A percentile compares a stretch with the other conserved stretches of the same genome.
Evolutionary conservation across 2,329 filamentous ascomycete genomes (phyloP).

Genomic region (Curvularia verruculosa): DNA sequence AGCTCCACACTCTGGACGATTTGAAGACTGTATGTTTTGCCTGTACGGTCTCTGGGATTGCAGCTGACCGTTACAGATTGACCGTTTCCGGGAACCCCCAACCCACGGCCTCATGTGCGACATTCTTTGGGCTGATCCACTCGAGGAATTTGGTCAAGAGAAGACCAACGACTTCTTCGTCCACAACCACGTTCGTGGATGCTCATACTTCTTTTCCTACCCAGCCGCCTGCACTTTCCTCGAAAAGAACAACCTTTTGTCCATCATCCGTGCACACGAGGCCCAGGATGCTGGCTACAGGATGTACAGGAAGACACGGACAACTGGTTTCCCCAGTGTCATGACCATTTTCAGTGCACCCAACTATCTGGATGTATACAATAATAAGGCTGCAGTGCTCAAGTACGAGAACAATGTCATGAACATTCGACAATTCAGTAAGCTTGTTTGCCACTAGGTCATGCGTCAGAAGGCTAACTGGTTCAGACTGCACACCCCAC

Average conservation of each 20-base stretch:
- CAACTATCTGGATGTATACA: constrained; percentile 98
- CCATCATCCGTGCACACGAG: constrained; percentile 96
- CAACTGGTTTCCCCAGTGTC: constrained; percentile 96
- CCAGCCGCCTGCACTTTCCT: constrained; percentile 95
- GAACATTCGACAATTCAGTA: constrained; percentile 97
- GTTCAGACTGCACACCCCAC: constrained; percentile 85
- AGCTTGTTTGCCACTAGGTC: constrained; percentile 15
- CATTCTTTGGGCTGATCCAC: constrained; percentile 96
- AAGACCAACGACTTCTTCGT: constrained; percentile 98
- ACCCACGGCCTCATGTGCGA: constrained; percentile 99
- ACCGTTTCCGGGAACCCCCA: constrained; percentile 95
- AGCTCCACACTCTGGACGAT: constrained; percentile 94
- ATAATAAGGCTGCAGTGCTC: constrained; percentile 98
- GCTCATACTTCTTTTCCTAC: constrained; percentile 99
- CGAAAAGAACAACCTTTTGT: constrained; percentile 98
- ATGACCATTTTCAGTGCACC: constrained; percentile 99
- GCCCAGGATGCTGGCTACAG: constrained; percentile 97
- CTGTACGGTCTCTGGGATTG: neutral
- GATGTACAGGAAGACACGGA: constrained; percentile 98
- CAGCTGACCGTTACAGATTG: constrained; percentile 67
- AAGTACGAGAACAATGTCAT: constrained; percentile 99
- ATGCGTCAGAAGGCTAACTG: constrained; percentile 18
- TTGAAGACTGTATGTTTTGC: constrained; percentile 73
- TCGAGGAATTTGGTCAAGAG: constrained; percentile 98
- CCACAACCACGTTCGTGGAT: constrained; percentile 97